Conservation (phyloP, 495 filamentous ascomycete species). For the Neurospora sublineolata region DNA sequence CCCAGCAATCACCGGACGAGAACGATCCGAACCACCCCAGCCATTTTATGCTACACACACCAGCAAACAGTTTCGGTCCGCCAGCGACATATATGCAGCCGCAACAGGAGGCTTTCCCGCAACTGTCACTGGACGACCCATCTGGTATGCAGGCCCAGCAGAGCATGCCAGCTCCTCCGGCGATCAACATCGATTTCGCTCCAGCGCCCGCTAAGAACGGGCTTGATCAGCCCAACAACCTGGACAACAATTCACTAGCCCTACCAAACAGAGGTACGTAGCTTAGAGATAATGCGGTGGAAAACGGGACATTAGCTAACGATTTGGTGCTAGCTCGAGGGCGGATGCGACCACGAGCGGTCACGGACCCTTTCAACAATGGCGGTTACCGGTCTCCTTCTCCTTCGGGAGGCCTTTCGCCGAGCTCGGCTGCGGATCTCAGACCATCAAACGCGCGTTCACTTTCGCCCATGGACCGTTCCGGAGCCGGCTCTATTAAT, state of each 20-base stretch:
- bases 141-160: conserved; percentile 43
- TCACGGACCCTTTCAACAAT: conserved; percentile 61
- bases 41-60: conserved; percentile 40
- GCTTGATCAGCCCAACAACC: conserved; percentile 58
- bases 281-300: background rate
- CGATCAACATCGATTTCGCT: conserved; percentile 89
- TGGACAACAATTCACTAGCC: conserved; percentile 68
- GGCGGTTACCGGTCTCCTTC: conserved; percentile 25
- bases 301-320: background rate
- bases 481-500: conserved; percentile 45
- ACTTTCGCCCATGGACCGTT: conserved; percentile 55
- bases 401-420: conserved; percentile 29
- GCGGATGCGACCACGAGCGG: conserved; percentile 48
- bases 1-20: conserved; percentile 48
- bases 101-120: conserved; percentile 46
- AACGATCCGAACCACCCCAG: conserved; percentile 31
- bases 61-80: conserved; percentile 35
- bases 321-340: background rate
- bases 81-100: conserved; percentile 46
- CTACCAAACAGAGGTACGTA: conserved; percentile 73
- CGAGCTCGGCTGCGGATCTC: conserved; percentile 35
- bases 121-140: conserved; percentile 32
- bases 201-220: conserved; percentile 56
- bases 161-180: conserved; percentile 68
- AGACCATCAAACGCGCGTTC: conserved; percentile 46